Base-by-base conservation (phyloP, 768 basidiomycete species). In the Pisolithus albus region DNA sequence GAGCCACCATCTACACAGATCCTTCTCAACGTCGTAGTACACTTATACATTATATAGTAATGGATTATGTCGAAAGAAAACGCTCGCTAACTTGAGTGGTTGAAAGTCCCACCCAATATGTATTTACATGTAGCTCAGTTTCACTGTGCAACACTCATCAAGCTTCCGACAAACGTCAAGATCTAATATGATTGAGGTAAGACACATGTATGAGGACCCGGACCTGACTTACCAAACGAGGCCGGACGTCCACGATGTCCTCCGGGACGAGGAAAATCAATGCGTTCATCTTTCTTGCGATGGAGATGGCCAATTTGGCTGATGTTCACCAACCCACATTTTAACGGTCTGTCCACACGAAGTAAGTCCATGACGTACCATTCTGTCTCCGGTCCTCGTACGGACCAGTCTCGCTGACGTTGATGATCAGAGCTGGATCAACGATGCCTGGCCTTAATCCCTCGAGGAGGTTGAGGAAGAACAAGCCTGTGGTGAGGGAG, bases 231-330 rank as follows among this genome's bases (percentile, higher is more conserved):
- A 95, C 92, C 66, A 96, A 76, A 52, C 91, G 83, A 30, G 92
- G 83, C 40, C 95, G 84, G 54, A 97, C 80, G 66, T 97, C 94
- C 34, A 98, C 92, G 59, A 97, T 93, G 70, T 93, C 93, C 64
- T 98, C 95, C 0, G 95, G 93, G 0, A 97, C 95, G 52, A 98
- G 72, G 79, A 97, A 97, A 61, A 97, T 97, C 59, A 96, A 70
- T 5, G 91, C 90, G 49, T 92, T 90, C 85, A 94, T 86, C 79
- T 98, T 98, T 63, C 95, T 79, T n/a, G 95, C 94, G 59, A 98
- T 97, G 3, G 95, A 97, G 60, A 98, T 97, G 7, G 92, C 95
- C 56, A 97, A 70, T 80, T 97, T 97, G 15, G 94, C 94, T 96
- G 56, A 7, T 16, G 52, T 18, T 38, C 30, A n/a, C 49, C 56